Base-by-base conservation (phyloP, 805 yeast species). In the Metschnikowia anglica region DNA sequence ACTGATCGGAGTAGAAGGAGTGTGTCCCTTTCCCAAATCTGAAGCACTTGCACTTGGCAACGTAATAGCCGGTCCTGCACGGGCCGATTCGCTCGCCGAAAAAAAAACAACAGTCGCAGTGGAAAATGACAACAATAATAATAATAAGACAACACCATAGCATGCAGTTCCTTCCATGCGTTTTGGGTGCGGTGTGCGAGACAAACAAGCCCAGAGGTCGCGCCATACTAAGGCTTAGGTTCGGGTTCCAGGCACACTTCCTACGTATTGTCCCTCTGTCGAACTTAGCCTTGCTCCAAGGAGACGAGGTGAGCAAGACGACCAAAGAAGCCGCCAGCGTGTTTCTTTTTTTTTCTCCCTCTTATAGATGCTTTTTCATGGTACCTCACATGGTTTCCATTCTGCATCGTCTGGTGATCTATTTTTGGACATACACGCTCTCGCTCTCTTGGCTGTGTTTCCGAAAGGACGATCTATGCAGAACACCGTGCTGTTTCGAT, bases 81-180 rank as follows among this genome's bases (percentile, higher is more conserved):
- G 20, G n/a, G 17, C 20, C 20, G 33, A 8, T 27, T 27, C 17
- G 13, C 29, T 28, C 34, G 17, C 29, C 35, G 18, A 18, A 9
- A 32, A 39, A 39, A 31, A 24, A 39, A 31, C 32, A 39, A 39
- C 42, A 39, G 43, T 34, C 31, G 34, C 43, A 34, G 37, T 23
- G 42, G 38, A 23, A 32, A 33, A 39, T 39, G 38, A 34, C 11
- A 27, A 39, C 13, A 33, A 15, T 9, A 21, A 20, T 7, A 27
- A 9, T 12, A 31, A n/a, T 11, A n/a, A 10, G 30, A 28, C 16
- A 3, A 19, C 25, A 18, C 17, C 17, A 12, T 2, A 17, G 18
- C n/a, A 25, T 27, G 34, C 38, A 27, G 29, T 12, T 13, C 19
- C 19, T 28, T 33, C 43, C 18, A 21, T 39, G 43, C 37, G 37